Base-by-base conservation (phyloP, 108 stramenopile genomes). In the Fistulifera pelliculosa region DNA sequence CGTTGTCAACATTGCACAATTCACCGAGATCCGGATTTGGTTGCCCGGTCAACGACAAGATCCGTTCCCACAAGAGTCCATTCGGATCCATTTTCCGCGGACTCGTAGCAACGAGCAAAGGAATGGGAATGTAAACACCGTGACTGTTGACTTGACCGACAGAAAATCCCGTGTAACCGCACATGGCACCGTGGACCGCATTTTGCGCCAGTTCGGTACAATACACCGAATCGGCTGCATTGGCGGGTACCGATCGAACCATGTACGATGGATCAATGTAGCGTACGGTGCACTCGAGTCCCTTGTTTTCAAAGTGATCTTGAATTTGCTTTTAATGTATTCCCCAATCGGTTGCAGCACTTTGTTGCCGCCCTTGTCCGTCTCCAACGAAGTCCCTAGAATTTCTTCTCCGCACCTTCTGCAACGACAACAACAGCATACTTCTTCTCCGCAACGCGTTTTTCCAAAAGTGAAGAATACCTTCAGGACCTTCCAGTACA, bases 181-280 rank as follows among this genome's bases (percentile, higher is more conserved):
- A 88, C 92, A 95, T 94, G 42, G 92, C 80, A 15, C 87, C 94
- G 57, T 95, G 88, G 13, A 94, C 94, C 15, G 91, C 91, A 56
- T 86, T 86, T 56, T 94, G 92, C 7, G 82, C 89, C n/a, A 95
- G 77, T 47, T 92, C 82, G 52, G 70, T 69, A 75, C 94, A 94
- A 60, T 90, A 90, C 22, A 90, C 60, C 35, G 77, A 67, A 57
- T 95, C 94, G 15, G 82, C 73, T 12, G 83, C 77, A 26, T 87
- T 92, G 4, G 94, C 90, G 2, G 89, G 74, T 17, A 90, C 78
- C 22, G 81, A 84, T 59, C 94, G 67, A 35, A 95, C 80, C 69
- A 83, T 89, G 68, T 95, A 95, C 15, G 81, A 84, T 4, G 94
- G 94, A 59, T 95, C 91, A 59, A 95, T 81, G 61, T 89, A 91